Conservation (phyloP, 768 basidiomycete genomes). For the Podaxis carcinomalis region DNA sequence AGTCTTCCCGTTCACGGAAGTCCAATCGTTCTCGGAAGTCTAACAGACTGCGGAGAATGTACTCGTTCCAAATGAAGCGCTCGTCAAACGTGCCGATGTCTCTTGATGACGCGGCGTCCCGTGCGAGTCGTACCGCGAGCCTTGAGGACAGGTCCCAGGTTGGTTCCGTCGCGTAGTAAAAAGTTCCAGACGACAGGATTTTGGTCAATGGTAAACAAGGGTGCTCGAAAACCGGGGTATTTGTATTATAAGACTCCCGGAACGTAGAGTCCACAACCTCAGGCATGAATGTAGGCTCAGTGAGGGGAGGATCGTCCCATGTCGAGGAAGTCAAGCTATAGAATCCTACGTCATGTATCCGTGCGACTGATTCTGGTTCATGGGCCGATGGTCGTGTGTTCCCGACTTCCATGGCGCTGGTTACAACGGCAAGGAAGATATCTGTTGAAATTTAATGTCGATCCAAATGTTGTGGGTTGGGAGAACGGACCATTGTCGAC, state of each 20-base stretch:
- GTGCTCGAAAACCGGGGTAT: conserved; percentile 71
- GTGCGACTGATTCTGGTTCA: conserved; percentile 65
- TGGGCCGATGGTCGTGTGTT: conserved; percentile 58
- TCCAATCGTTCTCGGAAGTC: conserved; percentile 84
- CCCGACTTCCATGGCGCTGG: conserved; percentile 71
- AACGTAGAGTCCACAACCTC: conserved; percentile 49
- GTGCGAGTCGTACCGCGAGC: conserved; percentile 62
- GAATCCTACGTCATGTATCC: conserved; percentile 87
- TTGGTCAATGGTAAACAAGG: conserved; percentile 88
- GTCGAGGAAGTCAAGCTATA: conserved; percentile 78
- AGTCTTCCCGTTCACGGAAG: conserved; percentile 56
- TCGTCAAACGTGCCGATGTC: conserved; percentile 70
- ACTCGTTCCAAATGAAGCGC: conserved; percentile 95
- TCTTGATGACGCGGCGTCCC: conserved; percentile 36
- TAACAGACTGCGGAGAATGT: conserved; percentile 79
- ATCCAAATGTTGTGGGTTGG: not conserved
- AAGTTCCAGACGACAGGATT: conserved; percentile 86
- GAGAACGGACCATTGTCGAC: conserved; percentile 57
- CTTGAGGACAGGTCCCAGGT: conserved; percentile 90
- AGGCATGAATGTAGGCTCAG: conserved; percentile 51
- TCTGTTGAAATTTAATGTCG: conserved; percentile 38
- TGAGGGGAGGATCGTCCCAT: conserved; percentile 72
- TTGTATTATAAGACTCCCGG: conserved; percentile 41
- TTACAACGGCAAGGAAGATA: conserved; percentile 81
- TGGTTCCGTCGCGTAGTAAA: conserved; percentile 84